Conservation (phyloP, 208 protist species). For the Acanthamoeba divionensis region DNA sequence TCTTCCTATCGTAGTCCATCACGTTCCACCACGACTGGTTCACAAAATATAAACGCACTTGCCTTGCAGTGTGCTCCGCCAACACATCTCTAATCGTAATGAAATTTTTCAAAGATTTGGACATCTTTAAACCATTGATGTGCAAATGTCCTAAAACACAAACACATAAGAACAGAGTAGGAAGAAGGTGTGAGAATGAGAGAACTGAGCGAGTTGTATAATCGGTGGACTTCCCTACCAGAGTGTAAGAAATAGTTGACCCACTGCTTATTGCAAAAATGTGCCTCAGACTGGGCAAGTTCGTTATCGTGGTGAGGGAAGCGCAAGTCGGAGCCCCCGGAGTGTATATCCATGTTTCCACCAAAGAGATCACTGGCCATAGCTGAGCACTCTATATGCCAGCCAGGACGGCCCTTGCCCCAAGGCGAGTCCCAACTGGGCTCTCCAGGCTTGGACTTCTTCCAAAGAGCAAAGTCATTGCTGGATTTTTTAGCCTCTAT, state of each 20-base stretch:
- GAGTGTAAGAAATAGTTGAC: constrained; percentile 18
- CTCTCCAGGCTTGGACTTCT: constrained; percentile 91
- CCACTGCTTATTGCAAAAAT: background rate
- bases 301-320: constrained; percentile 99
- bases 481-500: constrained; percentile 87
- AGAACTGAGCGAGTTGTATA: too few relatives aligned
- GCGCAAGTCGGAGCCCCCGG: constrained; percentile 96
- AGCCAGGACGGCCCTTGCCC: constrained; percentile 94
- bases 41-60: constrained; percentile 46
- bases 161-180: too few relatives aligned
- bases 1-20: constrained; percentile 44
- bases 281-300: constrained; percentile 93
- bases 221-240: too few relatives aligned
- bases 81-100: constrained; percentile 94
- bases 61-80: constrained; percentile 17
- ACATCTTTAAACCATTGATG: constrained; percentile 98
- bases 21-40: background rate
- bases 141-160: constrained; percentile 96
- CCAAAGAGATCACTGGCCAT: constrained; percentile 92
- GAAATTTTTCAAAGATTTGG: constrained; percentile 99
- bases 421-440: constrained; percentile 91
- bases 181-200: too few relatives aligned
- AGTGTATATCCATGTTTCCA: constrained; percentile 94
- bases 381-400: constrained; percentile 99
- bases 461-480: constrained; percentile 98